Percentiles rank a stretch among this genome's conserved stretches.
These are phyloP conservation scores for Candida xiaguanensis DNA, from an alignment of 805 yeast genomes.

Conservation along the genomic window DNA sequence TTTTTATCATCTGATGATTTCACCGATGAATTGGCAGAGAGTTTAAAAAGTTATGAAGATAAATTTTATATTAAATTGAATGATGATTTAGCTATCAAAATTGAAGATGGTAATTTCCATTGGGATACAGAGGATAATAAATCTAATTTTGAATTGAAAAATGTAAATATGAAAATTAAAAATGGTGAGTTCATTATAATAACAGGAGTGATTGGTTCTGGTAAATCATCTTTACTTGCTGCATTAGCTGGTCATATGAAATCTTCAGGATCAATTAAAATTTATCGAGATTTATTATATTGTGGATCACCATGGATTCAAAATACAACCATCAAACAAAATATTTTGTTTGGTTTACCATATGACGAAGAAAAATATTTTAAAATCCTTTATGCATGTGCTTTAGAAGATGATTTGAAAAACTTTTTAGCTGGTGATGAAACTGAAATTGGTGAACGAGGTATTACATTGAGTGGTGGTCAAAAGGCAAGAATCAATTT, in stretches of 20 bases:
- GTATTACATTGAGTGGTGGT: conserved; percentile 43
- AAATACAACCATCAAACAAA: conserved; percentile 38
- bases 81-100: conserved; percentile 14
- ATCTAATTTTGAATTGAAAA: conserved; percentile 16
- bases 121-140: conserved; percentile 16
- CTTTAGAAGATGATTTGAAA: conserved; percentile 35
- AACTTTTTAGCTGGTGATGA: conserved; percentile 33
- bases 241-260: conserved; percentile 42
- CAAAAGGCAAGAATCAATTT: conserved; percentile 43
- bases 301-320: conserved; percentile 43
- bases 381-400: conserved; percentile 33
- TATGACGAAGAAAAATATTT: conserved; percentile 27
- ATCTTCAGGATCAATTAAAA: conserved; percentile 19
- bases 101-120: conserved; percentile 24
- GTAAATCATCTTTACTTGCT: conserved; percentile 37
- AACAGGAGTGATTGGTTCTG: conserved; percentile 43
- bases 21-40: conserved; percentile 12
- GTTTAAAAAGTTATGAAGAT: conserved; percentile 8
- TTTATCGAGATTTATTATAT: conserved; percentile 28
- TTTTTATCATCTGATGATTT: conserved; percentile 24
- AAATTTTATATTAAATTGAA: conserved; percentile 6
- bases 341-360: conserved; percentile 34
- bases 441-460: conserved; percentile 45
- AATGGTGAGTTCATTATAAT: conserved; percentile 37
- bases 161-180: conserved; percentile 28